Evolutionary conservation across 768 basidiomycete species (phyloP).

Genomic region (Gymnopilus junonius): DNA sequence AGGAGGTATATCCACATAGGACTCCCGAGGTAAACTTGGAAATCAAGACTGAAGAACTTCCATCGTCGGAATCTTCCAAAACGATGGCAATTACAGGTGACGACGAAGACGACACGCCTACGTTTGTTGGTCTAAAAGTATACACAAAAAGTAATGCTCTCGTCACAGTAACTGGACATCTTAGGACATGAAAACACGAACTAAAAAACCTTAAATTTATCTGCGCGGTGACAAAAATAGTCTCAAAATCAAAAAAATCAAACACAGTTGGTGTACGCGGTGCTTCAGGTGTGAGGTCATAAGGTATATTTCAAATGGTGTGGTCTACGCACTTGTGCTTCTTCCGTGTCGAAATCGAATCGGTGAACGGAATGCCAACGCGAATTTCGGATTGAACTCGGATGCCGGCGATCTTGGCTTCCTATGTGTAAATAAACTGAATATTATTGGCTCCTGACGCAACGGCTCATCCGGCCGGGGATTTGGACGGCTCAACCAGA

Average conservation of each 20-base stretch:
- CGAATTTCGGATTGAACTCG: constrained; percentile 1
- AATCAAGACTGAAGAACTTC: neutral
- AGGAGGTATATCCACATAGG: neutral
- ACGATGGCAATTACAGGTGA: constrained; percentile 6
- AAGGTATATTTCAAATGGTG: neutral
- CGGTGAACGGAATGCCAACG: neutral
- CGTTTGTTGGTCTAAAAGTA: constrained; percentile 41
- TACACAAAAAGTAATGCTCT: constrained; percentile 40
- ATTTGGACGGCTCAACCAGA: neutral
- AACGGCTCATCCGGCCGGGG: neutral
- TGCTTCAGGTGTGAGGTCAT: neutral
- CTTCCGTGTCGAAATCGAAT: neutral
- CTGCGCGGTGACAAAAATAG: constrained; percentile 34
- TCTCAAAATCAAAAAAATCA: neutral
- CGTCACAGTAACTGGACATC: constrained; percentile 34
- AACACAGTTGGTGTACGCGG: neutral
- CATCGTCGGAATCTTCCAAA: neutral
- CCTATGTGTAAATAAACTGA: neutral
- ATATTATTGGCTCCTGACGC: neutral
- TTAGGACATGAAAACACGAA: neutral
- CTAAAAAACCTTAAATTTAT: neutral
- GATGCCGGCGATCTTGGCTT: neutral
- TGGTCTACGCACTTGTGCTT: neutral
- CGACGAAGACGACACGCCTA: constrained; percentile 22
- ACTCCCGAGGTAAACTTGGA: neutral